Evolutionary conservation across 2,329 filamentous ascomycete species (phyloP).

Genomic region (Nemania abortiva): DNA sequence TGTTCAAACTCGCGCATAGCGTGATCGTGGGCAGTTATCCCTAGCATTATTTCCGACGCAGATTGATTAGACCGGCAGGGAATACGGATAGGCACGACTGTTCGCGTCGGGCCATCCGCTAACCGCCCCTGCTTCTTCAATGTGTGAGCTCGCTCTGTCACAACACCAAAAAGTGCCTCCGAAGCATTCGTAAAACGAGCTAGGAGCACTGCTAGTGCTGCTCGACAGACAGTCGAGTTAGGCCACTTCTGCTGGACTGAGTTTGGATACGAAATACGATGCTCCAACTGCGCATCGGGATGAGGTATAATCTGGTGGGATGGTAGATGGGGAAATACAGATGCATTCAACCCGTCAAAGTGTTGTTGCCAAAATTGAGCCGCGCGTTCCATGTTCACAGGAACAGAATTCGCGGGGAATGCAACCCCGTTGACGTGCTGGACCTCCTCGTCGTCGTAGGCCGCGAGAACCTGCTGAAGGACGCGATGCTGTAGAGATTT

Average conservation of each 20-base stretch:
- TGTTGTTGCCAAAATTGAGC: conserved; percentile 28
- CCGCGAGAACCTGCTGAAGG: conserved; percentile 20
- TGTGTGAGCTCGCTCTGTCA: conserved; percentile 25
- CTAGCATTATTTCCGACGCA: conserved; percentile 25
- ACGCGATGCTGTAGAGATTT: conserved; percentile 6
- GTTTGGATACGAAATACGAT: conserved; percentile 22
- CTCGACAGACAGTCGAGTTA: conserved; percentile 25
- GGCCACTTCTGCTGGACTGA: conserved; percentile 23
- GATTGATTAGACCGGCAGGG: conserved; percentile 22
- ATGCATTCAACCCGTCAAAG: conserved; percentile 25
- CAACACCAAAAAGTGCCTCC: conserved; percentile 31
- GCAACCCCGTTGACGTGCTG: conserved; percentile 4
- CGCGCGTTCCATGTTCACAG: neutral
- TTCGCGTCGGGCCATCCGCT: conserved; percentile 12
- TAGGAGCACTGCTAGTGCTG: conserved; percentile 30
- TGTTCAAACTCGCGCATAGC: conserved; percentile 24
- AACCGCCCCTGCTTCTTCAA: conserved; percentile 3
- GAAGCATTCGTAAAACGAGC: conserved; percentile 23
- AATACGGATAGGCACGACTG: conserved; percentile 26
- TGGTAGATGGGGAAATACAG: conserved; percentile 18
- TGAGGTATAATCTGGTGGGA: conserved; percentile 8
- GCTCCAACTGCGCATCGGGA: conserved; percentile 15
- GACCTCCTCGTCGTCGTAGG: conserved; percentile 10
- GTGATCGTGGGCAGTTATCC: conserved; percentile 21
- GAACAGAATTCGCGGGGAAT: conserved; percentile 4